phyloP scores from a whole-genome alignment of 1,139 yeast species.

The Sugiyamaella pinicola region DNA sequence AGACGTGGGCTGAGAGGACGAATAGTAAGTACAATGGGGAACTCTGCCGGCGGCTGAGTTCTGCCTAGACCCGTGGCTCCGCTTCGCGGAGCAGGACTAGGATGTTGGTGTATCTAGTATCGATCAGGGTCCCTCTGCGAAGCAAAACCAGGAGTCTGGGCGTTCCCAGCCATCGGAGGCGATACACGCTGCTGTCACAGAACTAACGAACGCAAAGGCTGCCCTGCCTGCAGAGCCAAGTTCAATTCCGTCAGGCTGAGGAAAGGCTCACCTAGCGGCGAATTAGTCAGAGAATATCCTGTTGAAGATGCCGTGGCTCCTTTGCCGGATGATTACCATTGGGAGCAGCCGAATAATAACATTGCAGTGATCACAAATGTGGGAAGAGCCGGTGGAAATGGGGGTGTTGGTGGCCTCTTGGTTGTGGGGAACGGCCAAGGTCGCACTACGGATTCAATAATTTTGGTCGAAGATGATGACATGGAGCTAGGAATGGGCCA shows the following conservation, averaged over 20 bases:
- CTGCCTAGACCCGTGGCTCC: too few relatives aligned
- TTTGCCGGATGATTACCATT: conserved; percentile 20
- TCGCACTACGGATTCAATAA: conserved; percentile 6
- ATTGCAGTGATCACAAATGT: conserved; percentile 7
- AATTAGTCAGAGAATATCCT: conserved; percentile 24
- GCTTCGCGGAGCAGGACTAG: too few relatives aligned
- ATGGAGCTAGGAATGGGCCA: conserved; percentile 22
- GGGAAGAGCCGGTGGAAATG: conserved; percentile 23
- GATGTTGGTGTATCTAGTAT: too few relatives aligned
- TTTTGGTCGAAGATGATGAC: conserved; percentile 18
- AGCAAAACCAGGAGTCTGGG: too few relatives aligned
- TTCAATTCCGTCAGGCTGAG: conserved; percentile 36
- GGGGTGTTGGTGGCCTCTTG: not conserved
- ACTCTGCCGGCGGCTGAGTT: too few relatives aligned
- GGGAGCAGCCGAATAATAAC: conserved; percentile 16
- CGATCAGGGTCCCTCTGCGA: too few relatives aligned
- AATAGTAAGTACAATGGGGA: conserved; percentile 46
- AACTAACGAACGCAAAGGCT: conserved; percentile 32
- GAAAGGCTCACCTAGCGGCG: conserved; percentile 20
- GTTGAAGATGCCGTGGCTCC: conserved; percentile 20
- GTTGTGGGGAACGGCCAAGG: not conserved
- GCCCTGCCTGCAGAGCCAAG: conserved; percentile 56
- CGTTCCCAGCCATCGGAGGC: too few relatives aligned
- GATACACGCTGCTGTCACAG: too few relatives aligned
- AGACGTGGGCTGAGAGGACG: conserved; percentile 54